These are phyloP conservation scores for Xylaria sp. DNA, from an alignment of 495 filamentous ascomycete species.

Conservation along the genomic window DNA sequence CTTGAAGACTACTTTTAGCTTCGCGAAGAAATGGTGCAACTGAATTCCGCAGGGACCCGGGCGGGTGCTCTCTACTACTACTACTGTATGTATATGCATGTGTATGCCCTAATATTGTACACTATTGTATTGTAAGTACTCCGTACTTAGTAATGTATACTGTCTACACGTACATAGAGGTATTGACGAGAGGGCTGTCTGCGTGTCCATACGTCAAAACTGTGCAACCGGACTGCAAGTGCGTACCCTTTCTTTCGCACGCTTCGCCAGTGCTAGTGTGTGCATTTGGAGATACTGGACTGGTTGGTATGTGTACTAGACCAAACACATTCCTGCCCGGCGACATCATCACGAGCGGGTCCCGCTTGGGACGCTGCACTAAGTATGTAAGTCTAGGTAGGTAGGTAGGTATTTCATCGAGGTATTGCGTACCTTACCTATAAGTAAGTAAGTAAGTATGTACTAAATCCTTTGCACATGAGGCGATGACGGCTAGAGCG, in stretches of 20 bases:
- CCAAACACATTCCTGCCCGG: background rate
- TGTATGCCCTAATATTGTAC: background rate
- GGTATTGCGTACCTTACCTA: background rate
- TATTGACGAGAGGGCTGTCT: background rate
- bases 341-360: background rate
- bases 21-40: conserved; percentile 1
- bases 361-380: too few relatives aligned
- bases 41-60: background rate
- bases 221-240: conserved; percentile 1
- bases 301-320: too few relatives aligned
- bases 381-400: too few relatives aligned
- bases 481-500: background rate
- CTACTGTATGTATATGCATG: too few relatives aligned
- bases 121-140: too few relatives aligned
- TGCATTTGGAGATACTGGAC: background rate
- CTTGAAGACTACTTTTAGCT: conserved; percentile 13
- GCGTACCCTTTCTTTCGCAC: conserved; percentile 4
- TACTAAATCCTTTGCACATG: background rate
- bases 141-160: too few relatives aligned
- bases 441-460: too few relatives aligned
- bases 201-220: conserved; percentile 18
- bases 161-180: too few relatives aligned
- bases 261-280: background rate
- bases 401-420: background rate
- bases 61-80: background rate